Base-by-base conservation (phyloP, 2,329 filamentous ascomycete species). In the Alternaria brassicae region DNA sequence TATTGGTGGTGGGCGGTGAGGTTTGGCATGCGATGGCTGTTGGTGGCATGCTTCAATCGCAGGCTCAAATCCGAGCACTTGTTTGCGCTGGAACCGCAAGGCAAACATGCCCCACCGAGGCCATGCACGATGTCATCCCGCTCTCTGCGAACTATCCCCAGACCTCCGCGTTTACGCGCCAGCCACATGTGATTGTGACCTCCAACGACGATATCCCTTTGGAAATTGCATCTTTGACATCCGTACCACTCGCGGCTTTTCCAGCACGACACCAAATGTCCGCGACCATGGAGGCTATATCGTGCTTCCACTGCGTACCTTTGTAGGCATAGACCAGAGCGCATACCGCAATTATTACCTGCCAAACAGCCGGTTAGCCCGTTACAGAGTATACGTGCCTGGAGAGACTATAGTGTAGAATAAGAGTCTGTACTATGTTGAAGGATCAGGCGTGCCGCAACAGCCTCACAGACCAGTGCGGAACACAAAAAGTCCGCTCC, bases 401-500 rank as follows among this genome's bases (percentile, higher is more conserved):
- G 6, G 2, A 27, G 21, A 32, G 27, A 13, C 17, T 47, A 42
- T 7, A n/a, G 21, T 41, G 25, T 7, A 23, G 19, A 19, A 17
- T 12, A 45, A 30, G 2, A 28, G n/a, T 12, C 27, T 45, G 25
- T 9, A 21, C 25, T 45, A 2, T 15, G 17, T 30, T 8, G 10
- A 21, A 7, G 13, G 4, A 23, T 47, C 19, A 47, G 44, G 44
- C 44, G 44, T 47, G 17, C 44, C 44, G 10, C 25, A 10, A 27
- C 44, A 27, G 7, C 32, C 15, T 40, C 44, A 51, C n/a, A 44
- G 42, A 39, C 40, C 45, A 51, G 39, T 55, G 32, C 52, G 45
- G 52, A 51, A 27, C 23, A 40, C 56, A 39, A 30, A 59, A 56
- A 13, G n/a, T 51, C 44, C 45, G 56, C 52, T 28, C 39, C 25